Base-by-base conservation (phyloP, 2,329 filamentous ascomycete species). In the Parasarocladium wereldwijsianum region DNA sequence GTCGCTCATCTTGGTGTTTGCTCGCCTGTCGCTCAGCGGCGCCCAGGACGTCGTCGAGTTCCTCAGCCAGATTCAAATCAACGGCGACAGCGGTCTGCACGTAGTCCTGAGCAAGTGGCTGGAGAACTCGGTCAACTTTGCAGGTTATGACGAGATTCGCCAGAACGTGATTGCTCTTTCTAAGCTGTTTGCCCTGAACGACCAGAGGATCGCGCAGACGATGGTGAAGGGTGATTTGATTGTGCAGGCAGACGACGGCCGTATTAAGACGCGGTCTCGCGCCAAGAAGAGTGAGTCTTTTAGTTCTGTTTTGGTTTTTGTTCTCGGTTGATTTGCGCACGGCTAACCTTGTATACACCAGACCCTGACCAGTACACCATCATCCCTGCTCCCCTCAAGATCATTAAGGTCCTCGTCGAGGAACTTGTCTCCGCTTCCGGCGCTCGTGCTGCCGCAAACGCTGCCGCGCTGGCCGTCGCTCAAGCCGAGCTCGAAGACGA, bases 71-170 rank as follows among this genome's bases (percentile, higher is more conserved):
- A 77, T 93, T 37, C 70, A 84, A 41, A 80, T 96, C 39, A 71
- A 73, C 27, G 76, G 76, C 12, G 66, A 80, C 46, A 92, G 68
- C 44, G 90, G 86, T n/a, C 60, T 98, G 6, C 73, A 86, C 38
- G 76, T 94, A 15, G 90, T 98, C 4, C 60, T 96, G 40, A 69
- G 76, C 54, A 94, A 96, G 56, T 98, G 90, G 90, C 64, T 98
- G 1, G 90, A 96, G 58, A 93, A 96, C 54, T 93, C 85, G 4
- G 71, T 93, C 52, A 93, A 80, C 52, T 98, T 98, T 55, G 85
- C 85, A n/a, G 90, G 90, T 9, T 98, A 94, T 43, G 86, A 96
- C 44, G 87, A 94, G 52, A 96, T 96, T 43, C 73, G 86, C 42
- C 84, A 94, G 53, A 98, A 96, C 46, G 83, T 94, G 35, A 87